Evolutionary conservation across 805 yeast species (phyloP).

Genomic region (Wickerhamomyces rabaulensis): DNA sequence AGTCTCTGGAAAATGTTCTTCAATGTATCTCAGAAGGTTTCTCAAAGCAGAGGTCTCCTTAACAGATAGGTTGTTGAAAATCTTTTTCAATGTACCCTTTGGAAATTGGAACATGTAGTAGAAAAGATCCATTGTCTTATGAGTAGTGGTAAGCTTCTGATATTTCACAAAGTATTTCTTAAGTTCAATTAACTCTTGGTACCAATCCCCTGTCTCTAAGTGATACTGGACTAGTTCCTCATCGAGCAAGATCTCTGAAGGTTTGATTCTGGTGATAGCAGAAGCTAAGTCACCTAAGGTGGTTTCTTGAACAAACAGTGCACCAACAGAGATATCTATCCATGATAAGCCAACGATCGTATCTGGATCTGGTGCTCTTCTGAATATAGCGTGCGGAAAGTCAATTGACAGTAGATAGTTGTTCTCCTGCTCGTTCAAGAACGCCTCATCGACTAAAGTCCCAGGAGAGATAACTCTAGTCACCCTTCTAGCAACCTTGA

Average conservation of each 20-base stretch:
- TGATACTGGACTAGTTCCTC: conserved; percentile 36
- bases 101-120: conserved; percentile 35
- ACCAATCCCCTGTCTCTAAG: conserved; percentile 46
- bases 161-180: conserved; percentile 53
- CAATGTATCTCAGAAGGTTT: conserved; percentile 60
- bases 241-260: conserved; percentile 70
- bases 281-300: conserved; percentile 56
- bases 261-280: conserved; percentile 71
- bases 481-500: conserved; percentile 57
- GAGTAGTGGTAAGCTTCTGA: conserved; percentile 37
- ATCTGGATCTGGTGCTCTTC: conserved; percentile 30
- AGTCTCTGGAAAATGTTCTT: conserved; percentile 67
- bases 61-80: conserved; percentile 30
- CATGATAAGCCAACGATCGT: conserved; percentile 71
- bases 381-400: conserved; percentile 46
- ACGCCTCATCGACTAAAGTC: conserved; percentile 81
- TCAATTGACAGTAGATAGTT: conserved; percentile 66
- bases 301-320: conserved; percentile 63
- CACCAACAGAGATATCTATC: conserved; percentile 87
- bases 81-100: conserved; percentile 13
- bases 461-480: conserved; percentile 88
- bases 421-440: conserved; percentile 65
- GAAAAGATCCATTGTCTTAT: conserved; percentile 34
- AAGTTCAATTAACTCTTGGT: conserved; percentile 52
- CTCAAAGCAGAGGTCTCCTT: conserved; percentile 59